Evolutionary conservation across 148 eudicot species (phyloP), one percentile per base, ranked within the genome.

Genomic region (Rhododendron ovatum): DNA sequence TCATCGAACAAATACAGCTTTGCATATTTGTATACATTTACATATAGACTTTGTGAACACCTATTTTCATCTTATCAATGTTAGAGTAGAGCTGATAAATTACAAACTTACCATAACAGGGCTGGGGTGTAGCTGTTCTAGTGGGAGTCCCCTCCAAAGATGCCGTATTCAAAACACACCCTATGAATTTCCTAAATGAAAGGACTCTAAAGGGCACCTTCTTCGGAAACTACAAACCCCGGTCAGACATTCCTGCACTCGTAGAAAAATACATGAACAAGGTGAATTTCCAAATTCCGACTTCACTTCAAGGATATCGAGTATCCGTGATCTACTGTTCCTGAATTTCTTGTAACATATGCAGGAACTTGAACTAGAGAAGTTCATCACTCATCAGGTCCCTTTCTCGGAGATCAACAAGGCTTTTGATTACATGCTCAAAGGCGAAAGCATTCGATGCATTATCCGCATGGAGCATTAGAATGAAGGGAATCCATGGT

Each of bases 101-200:
- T 22, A 57, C 69, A 2, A 61, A 61, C 11, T 24, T 76, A 2
- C n/a, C 26, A 2, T 39, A 35, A 14, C 85, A 95, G 98, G 98
- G 98, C 13, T 96, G 98, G 98, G 98, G 98, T 57, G 98, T 93
- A 8, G 96, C 96, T 53, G 98, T 94, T 77, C 94, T 95, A 8
- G 93, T 91, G 59, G 96, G 98, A 17, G 95, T 95, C 26, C 98
- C 98, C 1, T 90, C 90, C 92, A 96, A 91, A 83, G 98, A 96
- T 74, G 93, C 91, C 3, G 90, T 89, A 17, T 95, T 96, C 91
- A 95, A 90, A 88, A 96, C 98, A 10, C 90, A 91, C 75, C 98
- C 98, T 0, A 83, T 95, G 71, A 65, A 65, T n/a, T 65, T 65
- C 71, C 71, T 65, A 2, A 65, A 65, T 65, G 71, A 65, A 65